Percentiles rank a stretch among this genome's conserved stretches.
Conservation (phyloP, 495 filamentous ascomycete species). For the Hamigera avellanea region DNA sequence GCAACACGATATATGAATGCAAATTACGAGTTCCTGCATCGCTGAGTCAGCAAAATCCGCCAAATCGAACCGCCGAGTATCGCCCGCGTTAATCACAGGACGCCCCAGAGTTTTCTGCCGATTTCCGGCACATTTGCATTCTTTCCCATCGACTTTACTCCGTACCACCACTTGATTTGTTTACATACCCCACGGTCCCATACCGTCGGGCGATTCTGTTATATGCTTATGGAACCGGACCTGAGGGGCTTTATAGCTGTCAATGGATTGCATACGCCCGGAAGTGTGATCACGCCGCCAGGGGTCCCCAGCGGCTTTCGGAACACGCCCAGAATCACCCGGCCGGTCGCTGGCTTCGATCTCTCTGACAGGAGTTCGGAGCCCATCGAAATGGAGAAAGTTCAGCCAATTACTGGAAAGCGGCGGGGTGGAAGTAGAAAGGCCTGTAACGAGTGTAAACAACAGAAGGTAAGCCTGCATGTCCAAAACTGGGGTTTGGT, state of each 20-base stretch:
- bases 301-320: conserved; percentile 30
- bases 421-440: conserved; percentile 36
- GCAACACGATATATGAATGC: no score
- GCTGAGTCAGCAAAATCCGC: conserved; percentile 13
- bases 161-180: conserved; percentile 14
- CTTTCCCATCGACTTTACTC: conserved; percentile 7
- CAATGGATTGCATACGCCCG: conserved; percentile 20
- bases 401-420: conserved; percentile 32
- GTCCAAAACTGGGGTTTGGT: no score
- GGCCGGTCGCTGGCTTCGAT: conserved; percentile 22
- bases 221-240: conserved; percentile 31
- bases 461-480: conserved; percentile 33
- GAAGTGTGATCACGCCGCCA: conserved; percentile 17
- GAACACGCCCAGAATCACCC: conserved; percentile 26
- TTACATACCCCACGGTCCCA: conserved; percentile 19
- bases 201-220: conserved; percentile 20
- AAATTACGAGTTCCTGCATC: no score
- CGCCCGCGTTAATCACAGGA: conserved; percentile 5
- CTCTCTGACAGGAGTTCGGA: conserved; percentile 24
- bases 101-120: conserved; percentile 21
- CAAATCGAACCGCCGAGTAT: conserved; percentile 16
- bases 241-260: conserved; percentile 29
- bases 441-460: conserved; percentile 40
- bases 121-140: conserved; percentile 31
- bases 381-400: conserved; percentile 30